Evolutionary conservation across 1,139 yeast species (phyloP).

Genomic region (Geotrichum reessii): DNA sequence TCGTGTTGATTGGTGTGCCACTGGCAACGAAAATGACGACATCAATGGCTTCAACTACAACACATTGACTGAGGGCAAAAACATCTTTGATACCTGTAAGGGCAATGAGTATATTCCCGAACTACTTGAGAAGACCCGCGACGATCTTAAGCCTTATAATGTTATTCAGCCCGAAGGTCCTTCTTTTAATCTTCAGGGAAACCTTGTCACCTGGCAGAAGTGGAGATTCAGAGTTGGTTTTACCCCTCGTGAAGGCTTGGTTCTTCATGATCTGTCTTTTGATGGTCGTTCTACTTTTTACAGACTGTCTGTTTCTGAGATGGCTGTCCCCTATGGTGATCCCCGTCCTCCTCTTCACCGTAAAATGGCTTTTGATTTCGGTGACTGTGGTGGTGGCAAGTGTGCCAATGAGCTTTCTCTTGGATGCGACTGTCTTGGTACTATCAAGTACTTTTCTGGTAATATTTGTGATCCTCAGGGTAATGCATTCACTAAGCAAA

Average conservation of each 20-base stretch:
- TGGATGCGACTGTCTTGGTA: constrained; percentile 90
- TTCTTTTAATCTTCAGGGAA: constrained; percentile 61
- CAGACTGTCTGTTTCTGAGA: constrained; percentile 74
- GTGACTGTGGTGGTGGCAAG: constrained; percentile 85
- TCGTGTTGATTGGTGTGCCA: constrained; percentile 73
- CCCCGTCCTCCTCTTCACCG: constrained; percentile 88
- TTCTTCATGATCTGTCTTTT: constrained; percentile 66
- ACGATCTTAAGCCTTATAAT: constrained; percentile 68
- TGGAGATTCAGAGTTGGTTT: constrained; percentile 80
- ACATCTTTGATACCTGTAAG: constrained; percentile 65
- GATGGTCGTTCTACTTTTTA: constrained; percentile 79
- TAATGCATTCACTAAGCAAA: constrained; percentile 58
- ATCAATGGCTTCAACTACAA: constrained; percentile 31
- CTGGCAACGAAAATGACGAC: constrained; percentile 52
- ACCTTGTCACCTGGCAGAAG: constrained; percentile 72
- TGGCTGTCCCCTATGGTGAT: constrained; percentile 92
- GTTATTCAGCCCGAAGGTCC: constrained; percentile 84
- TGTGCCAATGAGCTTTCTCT: constrained; percentile 67
- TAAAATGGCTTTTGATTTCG: constrained; percentile 88
- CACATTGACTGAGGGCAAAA: constrained; percentile 53
- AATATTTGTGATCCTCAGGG: constrained; percentile 57
- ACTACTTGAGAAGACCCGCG: constrained; percentile 36
- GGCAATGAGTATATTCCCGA: constrained; percentile 48
- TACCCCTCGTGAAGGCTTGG: constrained; percentile 80
- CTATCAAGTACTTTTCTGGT: constrained; percentile 73